Evolutionary conservation across 169 alveolate genomes (phyloP), one percentile per base, ranked within the genome.

Genomic region (Cryptosporidium muris): DNA sequence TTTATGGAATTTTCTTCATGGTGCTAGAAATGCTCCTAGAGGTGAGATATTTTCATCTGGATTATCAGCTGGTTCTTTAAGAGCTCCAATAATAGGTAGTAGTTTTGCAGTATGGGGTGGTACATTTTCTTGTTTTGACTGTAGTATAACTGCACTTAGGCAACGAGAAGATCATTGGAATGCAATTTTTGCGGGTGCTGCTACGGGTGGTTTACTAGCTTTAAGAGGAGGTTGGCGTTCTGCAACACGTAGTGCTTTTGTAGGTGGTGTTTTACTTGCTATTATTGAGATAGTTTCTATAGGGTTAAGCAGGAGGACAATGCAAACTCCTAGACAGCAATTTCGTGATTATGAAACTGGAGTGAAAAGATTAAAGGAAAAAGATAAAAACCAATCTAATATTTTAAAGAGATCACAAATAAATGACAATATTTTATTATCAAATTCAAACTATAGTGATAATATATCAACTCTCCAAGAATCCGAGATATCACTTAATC

Each of bases 21-120:
- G 99, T 34, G 93, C 93, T 64, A 80, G 96, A 81, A 95, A 96
- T 89, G 93, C 98, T 5, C 97, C 99, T n/a, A 82, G 94, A 67
- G 94, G 94, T 40, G 94, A 93, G 88, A 91, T 92, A 64, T 81
- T 96, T 52, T 90, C 94, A 64, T 95, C 95, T 43, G 99, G 98
- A n/a, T 81, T 97, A 74, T 94, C 92, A 65, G 93, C 94, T 89
- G 98, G 96, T 8, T 93, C 97, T 63, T 89, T 93, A 53, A 85
- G 96, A 38, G 96, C 99, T 11, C 99, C 99, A 5, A 92, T 95
- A 56, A 93, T 97, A 9, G 99, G 99, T 40, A 97, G 96, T 1
- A 94, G 94, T 80, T 96, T 97, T 82, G 99, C 99, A 56, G 95
- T 96, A 82, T 97, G 99, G 99, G 99, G 99, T 9, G 99, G 99